phyloP scores from a whole-genome alignment of 352 stramenopile species.

The Pythium pyrilobum region DNA sequence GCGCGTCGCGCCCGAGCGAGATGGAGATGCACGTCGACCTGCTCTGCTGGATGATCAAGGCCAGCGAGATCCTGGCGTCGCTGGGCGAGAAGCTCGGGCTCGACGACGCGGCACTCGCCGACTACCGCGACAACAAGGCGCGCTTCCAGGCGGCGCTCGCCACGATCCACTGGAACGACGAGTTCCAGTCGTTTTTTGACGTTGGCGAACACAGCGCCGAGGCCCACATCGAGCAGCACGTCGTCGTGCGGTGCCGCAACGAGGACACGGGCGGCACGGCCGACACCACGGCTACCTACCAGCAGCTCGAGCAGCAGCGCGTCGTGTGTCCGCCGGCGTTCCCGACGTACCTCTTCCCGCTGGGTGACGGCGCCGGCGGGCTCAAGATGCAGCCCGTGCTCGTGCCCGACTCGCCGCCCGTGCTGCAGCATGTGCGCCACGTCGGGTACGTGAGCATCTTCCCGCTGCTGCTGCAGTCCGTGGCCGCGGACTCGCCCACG shows the following conservation, averaged over 20 bases:
- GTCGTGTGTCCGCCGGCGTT: slow-evolving; percentile 52
- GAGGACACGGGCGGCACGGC: slow-evolving; percentile 29
- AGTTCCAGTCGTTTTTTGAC: slow-evolving; percentile 68
- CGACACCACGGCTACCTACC: slow-evolving; percentile 33
- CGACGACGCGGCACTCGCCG: not conserved
- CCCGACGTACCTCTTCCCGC: slow-evolving; percentile 66
- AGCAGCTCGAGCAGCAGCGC: slow-evolving; percentile 27
- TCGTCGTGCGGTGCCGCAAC: slow-evolving; percentile 66
- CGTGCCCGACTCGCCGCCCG: slow-evolving; percentile 38
- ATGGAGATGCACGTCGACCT: slow-evolving; percentile 90
- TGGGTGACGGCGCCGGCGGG: slow-evolving; percentile 73
- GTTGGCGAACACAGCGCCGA: slow-evolving; percentile 74
- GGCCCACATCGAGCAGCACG: slow-evolving; percentile 57
- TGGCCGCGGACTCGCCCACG: slow-evolving; percentile 63
- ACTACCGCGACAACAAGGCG: slow-evolving; percentile 4
- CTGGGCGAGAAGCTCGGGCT: slow-evolving; percentile 33
- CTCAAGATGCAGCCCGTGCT: slow-evolving; percentile 74
- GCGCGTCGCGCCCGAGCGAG: slow-evolving; percentile 57
- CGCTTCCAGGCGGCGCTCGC: slow-evolving; percentile 46
- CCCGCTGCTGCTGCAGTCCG: slow-evolving; percentile 69
- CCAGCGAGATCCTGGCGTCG: slow-evolving; percentile 47
- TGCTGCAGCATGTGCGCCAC: slow-evolving; percentile 71
- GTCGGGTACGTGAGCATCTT: slow-evolving; percentile 89
- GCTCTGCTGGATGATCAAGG: slow-evolving; percentile 86
- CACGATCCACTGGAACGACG: slow-evolving; percentile 66